phyloP scores from a whole-genome alignment of 805 yeast genomes.

The Maudiozyma pseudohumilis region DNA sequence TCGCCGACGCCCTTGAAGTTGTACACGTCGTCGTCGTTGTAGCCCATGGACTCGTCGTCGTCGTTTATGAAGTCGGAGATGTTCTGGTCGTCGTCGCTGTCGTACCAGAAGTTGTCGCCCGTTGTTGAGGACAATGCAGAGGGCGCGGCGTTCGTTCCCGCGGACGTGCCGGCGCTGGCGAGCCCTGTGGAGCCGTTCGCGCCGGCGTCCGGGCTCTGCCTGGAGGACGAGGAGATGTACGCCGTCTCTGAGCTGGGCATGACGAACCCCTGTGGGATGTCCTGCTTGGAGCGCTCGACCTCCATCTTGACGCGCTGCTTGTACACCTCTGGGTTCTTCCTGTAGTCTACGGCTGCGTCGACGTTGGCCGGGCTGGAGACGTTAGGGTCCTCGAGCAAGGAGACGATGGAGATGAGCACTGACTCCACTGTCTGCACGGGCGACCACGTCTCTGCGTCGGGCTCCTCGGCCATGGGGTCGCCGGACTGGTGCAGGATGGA shows the following conservation, averaged over 20 bases:
- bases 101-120: constrained; percentile 77
- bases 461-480: constrained; percentile 82
- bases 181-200: neutral
- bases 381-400: constrained; percentile 89
- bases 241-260: constrained; percentile 61
- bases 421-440: constrained; percentile 89
- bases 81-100: constrained; percentile 53
- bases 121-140: neutral
- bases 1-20: constrained; percentile 19
- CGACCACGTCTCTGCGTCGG: constrained; percentile 89
- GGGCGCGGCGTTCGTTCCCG: constrained; percentile 2
- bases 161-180: constrained; percentile 3
- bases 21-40: constrained; percentile 42
- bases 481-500: constrained; percentile 89
- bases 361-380: constrained; percentile 90
- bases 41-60: constrained; percentile 25
- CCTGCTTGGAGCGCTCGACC: constrained; percentile 72
- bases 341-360: constrained; percentile 87
- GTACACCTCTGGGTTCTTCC: constrained; percentile 71
- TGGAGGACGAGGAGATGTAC: constrained; percentile 33
- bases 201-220: neutral
- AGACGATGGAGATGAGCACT: constrained; percentile 81
- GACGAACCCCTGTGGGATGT: constrained; percentile 77
- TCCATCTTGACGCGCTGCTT: constrained; percentile 66
- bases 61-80: constrained; percentile 32